Evolutionary conservation across 768 basidiomycete genomes (phyloP), one percentile per base, ranked within the genome.

Genomic region (Pluteus cervinus): DNA sequence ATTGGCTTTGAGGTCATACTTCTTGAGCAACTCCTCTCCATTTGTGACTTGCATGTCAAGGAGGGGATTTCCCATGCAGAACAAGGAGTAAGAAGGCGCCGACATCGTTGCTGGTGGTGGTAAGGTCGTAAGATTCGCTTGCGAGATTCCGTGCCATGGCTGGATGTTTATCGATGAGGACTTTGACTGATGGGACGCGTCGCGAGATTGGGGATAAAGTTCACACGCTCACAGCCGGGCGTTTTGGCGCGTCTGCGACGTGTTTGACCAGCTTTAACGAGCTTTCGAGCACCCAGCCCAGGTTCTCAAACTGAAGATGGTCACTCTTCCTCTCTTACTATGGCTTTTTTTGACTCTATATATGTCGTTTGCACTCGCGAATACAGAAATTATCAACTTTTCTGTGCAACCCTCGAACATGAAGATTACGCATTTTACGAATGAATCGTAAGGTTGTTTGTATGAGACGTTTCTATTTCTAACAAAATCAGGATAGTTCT

Each of bases 11-110:
- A 99, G 76, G 42, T 63, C 75, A 56, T 98, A 99, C 62, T 96
- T 97, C 53, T 83, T 67, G 40, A 98, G 69, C 28, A 97, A 73
- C 22, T 70, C 70, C 55, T 93, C 89, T 34, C 87, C 90, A 44
- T 88, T 73, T 44, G 66, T 77, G 54, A 94, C 90, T 65, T 94
- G 92, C 68, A 99, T 85, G 60, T 99, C 93, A 35, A 98, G 83
- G 56, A 98, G 73, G 51, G 94, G 94, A 64, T 97, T 97, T 29
- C 94, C 94, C 65, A 98, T 66, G 67, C 81, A 88, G 65, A 97
- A 90, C 31, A 97, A 64, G 29, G 71, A 57, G 66, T 78, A 83
- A 16, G 70, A 60, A 17, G 62, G 55, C 12, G 65, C 33, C 33
- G 78, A 57, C 69, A 73, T 69, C 44, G 30, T 50, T 31, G 40